These are phyloP conservation scores for Trichosporon inkin DNA, from an alignment of 1,284 basidiomycete species.

Conservation along the genomic window DNA sequence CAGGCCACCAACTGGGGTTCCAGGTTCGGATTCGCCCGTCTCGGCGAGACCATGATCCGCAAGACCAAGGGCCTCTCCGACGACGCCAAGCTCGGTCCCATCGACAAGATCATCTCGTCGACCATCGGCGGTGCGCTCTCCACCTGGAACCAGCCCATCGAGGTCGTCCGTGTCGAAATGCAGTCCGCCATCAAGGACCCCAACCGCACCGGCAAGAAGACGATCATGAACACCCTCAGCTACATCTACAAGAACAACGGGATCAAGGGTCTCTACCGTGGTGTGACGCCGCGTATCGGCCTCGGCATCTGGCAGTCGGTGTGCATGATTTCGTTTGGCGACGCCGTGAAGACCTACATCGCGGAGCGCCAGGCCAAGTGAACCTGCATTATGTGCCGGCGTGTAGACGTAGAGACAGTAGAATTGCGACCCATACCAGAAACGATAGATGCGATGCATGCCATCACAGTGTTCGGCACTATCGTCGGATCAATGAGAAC, in stretches of 20 bases:
- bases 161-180: constrained; percentile 67
- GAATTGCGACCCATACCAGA: too few species aligned
- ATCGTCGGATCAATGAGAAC: too few species aligned
- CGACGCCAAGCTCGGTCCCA: constrained; percentile 66
- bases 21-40: constrained; percentile 94
- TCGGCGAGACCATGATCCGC: constrained; percentile 80
- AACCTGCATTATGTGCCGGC: too few species aligned
- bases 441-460: too few species aligned
- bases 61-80: constrained; percentile 60
- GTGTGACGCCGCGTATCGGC: constrained; percentile 92
- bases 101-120: constrained; percentile 87
- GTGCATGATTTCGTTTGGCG: constrained; percentile 97
- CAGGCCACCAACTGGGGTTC: constrained; percentile 99
- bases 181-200: constrained; percentile 93
- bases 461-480: too few species aligned
- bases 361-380: neutral
- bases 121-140: constrained; percentile 88
- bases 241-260: constrained; percentile 98
- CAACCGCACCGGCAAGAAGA: constrained; percentile 80
- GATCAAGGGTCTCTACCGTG: constrained; percentile 93
- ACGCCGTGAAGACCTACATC: constrained; percentile 63
- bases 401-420: neutral
- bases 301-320: constrained; percentile 61
- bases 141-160: constrained; percentile 99
- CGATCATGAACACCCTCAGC: constrained; percentile 80